Evolutionary conservation across 306 rosid species (phyloP).

Genomic region (Pterocarpus santalinus): DNA sequence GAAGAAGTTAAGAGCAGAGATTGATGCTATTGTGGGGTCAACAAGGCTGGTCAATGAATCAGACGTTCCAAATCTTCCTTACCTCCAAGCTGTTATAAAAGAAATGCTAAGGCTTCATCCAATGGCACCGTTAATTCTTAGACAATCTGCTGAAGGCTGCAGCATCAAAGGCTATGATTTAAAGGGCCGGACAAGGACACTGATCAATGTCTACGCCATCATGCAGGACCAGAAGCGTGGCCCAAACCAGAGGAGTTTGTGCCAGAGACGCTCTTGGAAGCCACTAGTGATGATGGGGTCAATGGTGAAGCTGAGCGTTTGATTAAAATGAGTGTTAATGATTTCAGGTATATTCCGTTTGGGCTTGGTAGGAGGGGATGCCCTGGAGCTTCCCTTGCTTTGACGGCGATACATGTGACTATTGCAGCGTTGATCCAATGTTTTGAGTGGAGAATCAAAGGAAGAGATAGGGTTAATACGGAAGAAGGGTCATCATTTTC

Average conservation of each 20-base stretch:
- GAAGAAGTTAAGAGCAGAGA: conserved; percentile 52
- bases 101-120: conserved; percentile 60
- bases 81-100: conserved; percentile 55
- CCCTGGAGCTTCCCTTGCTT: conserved; percentile 56
- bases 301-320: neutral
- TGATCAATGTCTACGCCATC: conserved; percentile 56
- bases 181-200: conserved; percentile 45
- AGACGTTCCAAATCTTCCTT: conserved; percentile 51
- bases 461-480: conserved; percentile 41
- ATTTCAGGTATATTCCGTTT: conserved; percentile 60
- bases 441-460: conserved; percentile 56
- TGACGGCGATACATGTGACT: conserved; percentile 43
- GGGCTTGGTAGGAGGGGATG: conserved; percentile 65
- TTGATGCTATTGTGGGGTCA: conserved; percentile 45
- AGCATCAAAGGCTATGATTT: conserved; percentile 53
- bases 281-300: conserved; percentile 16
- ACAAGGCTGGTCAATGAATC: conserved; percentile 51
- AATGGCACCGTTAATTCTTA: conserved; percentile 46
- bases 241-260: conserved; percentile 55
- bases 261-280: conserved; percentile 54
- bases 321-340: conserved; percentile 39
- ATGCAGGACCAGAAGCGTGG: conserved; percentile 66
- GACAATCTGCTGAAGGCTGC: conserved; percentile 48
- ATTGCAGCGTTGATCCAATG: conserved; percentile 57
- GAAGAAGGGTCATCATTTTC: conserved; percentile 59